Evolutionary conservation across 2,329 filamentous ascomycete genomes (phyloP), one percentile per base, ranked within the genome.

Genomic region (Fusarium longipes): DNA sequence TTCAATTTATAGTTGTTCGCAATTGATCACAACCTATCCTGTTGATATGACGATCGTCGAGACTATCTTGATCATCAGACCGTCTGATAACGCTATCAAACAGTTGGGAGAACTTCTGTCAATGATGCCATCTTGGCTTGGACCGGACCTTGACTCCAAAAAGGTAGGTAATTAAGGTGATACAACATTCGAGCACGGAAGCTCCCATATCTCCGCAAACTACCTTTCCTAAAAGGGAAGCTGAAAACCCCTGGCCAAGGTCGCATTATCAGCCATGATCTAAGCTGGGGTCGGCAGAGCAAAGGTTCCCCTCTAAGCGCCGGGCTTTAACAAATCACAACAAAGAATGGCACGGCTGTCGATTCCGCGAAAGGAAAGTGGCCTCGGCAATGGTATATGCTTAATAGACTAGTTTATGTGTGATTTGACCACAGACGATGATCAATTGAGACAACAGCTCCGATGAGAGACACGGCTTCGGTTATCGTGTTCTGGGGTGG

Each of bases 151-250:
- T 17, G 22, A 17, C 44, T 57, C 63, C n/a, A 67, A 67, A 67
- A 33, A 40, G 64, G 64, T 67, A 67, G 64, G 64, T 67, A 59
- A 67, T 50, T 48, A 47, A 50, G 53, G 63, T 57, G 54, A 51
- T 67, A 62, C 49, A 49, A 66, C 63, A 45, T 33, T n/a, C 57
- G 63, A 54, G 64, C 40, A 67, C 64, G 63, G 63, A 67, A 67
- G 51, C 63, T 66, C 62, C 56, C 63, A 63, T 62, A 45, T 32
- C 44, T 64, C 57, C 57, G 57, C 61, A 57, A 29, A 33, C 11
- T 32, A 43, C 48, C 57, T 67, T 58, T 36, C 63, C 63, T 8
- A 57, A 63, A 67, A 11, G 54, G 64, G 64, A 38, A 67, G 64
- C 64, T 8, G 0, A 8, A 4, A 53, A 40, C 51, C 50, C 60